Evolutionary conservation across 768 basidiomycete genomes (phyloP), one percentile per base, ranked within the genome.

Genomic region (Lentinula sp.): DNA sequence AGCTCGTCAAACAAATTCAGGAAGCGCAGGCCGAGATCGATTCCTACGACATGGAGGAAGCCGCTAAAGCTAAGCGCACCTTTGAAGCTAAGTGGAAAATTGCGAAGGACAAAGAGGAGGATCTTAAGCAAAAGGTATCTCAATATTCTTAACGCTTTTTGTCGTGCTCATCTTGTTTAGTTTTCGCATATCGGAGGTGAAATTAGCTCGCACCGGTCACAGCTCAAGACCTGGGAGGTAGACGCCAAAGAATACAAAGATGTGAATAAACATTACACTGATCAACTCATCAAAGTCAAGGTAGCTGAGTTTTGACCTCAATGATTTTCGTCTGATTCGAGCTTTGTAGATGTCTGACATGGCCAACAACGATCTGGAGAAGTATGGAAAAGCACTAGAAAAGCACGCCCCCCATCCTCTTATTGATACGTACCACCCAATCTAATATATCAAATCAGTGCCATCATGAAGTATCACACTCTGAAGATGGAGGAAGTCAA

Each of bases 401-500:
- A 96, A 91, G 96, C 98, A 65, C 65, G 88, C 70, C 21, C 28
- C 0, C 28, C 28, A 13, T 2, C 23, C 53, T 34, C 35, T 60
- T 18, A 21, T 42, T 42, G 32, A 49, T 49, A 34, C 34, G 16
- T 31, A 5, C 57, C 31, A 5, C n/a, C 35, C 53, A 62, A 70
- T 56, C 74, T 28, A 0, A 28, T 28, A 63, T 37, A 13, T 40
- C 13, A 45, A 7, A 61, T 2, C 61, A 98, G 96, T 65, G 97
- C 95, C 45, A 98, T 99, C 72, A 97, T 99, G 93, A 93, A 93
- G 73, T 99, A 98, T 68, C 97, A 99, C 69, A 78, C 87, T 13
- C 80, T 97, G 67, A 99, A 99, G 76, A 97, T 98, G 97, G 93
- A 95, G 73, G 97, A 99, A 78, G 95, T 99, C 67, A 99, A 99